Evolutionary conservation across 345 rosid genomes (phyloP), one percentile per base, ranked within the genome.

Genomic region (Boechera retrofracta): DNA sequence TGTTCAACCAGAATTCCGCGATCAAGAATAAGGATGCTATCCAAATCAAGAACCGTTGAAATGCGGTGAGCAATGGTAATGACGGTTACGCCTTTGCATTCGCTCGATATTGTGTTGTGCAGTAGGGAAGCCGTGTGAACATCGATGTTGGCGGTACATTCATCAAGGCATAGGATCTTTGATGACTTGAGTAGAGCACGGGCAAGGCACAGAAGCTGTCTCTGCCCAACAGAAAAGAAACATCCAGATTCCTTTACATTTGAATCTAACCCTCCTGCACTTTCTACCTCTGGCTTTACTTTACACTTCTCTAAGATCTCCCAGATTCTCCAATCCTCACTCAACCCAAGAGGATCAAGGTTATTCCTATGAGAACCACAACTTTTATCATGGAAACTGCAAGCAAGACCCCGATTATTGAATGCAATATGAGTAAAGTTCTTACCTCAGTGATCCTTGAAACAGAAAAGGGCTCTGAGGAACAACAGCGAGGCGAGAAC

Each of bases 41-140:
- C 94, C 97, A 94, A 81, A 49, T 78, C 85, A 75, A 87, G 64
- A 64, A 94, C 91, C 2, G 92, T 89, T 5, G 97, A 94, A 72
- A 94, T 94, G 69, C 97, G 95, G 68, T 94, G 97, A 52, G 98
- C 98, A 69, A 94, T 89, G 73, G 96, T 92, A 69, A 94, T 82
- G 54, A 94, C 90, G 0, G 98, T 94, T 73, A 83, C 74, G 55
- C 95, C 95, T 79, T 71, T 80, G 82, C 97, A 90, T 74, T 84
- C 92, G 5, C 77, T 84, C 10, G 89, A 85, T 83, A 91, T 86
- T 16, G 97, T 74, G 79, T 80, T 86, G 44, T 91, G 94, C 49
- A 91, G 83, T 12, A 88, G 44, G 44, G 93, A 88, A 70, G 97
- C 88, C 62, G 98, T 90, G 80, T 80, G 86, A 45, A 80, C 72